Percentiles rank a stretch among this genome's conserved stretches.
Evolutionary conservation across 2,329 filamentous ascomycete species (phyloP).

Genomic region (Cytospora schulzeri): DNA sequence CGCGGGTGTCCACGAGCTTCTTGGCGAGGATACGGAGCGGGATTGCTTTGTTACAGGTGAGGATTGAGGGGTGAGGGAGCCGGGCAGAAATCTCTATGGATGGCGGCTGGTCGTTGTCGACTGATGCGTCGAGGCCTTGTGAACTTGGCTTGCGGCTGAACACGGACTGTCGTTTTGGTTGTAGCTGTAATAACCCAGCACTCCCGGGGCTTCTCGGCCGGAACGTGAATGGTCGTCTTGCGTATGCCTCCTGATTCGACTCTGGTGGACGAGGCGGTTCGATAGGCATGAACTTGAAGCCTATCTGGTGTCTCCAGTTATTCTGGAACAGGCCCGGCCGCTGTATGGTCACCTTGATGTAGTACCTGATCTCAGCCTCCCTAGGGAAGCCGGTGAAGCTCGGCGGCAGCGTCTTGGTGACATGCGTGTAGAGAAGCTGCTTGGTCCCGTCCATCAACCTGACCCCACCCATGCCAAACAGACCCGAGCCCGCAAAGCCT

Average conservation of each 20-base stretch:
- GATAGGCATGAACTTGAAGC: conserved; percentile 88
- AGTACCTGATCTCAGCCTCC: conserved; percentile 90
- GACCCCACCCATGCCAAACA: conserved; percentile 55
- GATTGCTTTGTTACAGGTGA: conserved; percentile 86
- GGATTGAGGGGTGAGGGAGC: conserved; percentile 81
- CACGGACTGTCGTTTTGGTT: conserved; percentile 49
- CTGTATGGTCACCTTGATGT: conserved; percentile 91
- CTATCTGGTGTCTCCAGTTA: conserved; percentile 71
- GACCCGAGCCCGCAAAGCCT: conserved; percentile 49
- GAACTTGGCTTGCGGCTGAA: conserved; percentile 30
- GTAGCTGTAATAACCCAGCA: conserved; percentile 24
- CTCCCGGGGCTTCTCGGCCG: conserved; percentile 42
- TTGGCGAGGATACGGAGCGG: conserved; percentile 80
- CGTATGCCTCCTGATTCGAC: conserved; percentile 79
- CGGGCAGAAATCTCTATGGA: conserved; percentile 77
- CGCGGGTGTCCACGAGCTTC: conserved; percentile 69
- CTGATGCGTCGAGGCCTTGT: not conserved
- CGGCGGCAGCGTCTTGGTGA: conserved; percentile 84
- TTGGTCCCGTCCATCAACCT: conserved; percentile 65
- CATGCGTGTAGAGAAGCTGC: conserved; percentile 67
- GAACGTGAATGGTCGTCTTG: conserved; percentile 69
- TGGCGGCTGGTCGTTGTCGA: conserved; percentile 50
- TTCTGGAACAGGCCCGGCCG: conserved; percentile 88
- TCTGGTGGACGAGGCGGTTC: conserved; percentile 76
- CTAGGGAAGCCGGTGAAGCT: conserved; percentile 85